These are phyloP conservation scores for Pyrenochaeta sp. DNA, from an alignment of 2,329 filamentous ascomycete species.

Conservation along the genomic window DNA sequence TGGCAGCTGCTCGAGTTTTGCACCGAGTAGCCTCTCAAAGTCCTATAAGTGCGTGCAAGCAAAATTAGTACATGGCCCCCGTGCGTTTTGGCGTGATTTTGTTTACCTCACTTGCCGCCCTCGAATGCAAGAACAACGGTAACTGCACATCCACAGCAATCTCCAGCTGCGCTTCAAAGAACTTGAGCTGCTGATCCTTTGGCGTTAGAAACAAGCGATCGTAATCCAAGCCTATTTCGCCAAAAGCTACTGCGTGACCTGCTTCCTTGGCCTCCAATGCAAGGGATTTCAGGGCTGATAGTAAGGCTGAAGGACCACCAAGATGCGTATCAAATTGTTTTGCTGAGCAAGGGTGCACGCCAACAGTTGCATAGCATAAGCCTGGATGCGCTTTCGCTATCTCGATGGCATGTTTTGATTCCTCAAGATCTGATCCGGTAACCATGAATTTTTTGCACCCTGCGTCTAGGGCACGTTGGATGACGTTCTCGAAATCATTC, in stretches of 20 bases:
- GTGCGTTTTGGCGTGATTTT: not conserved
- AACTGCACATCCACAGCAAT: slow-evolving; percentile 79
- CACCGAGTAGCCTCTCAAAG: slow-evolving; percentile 69
- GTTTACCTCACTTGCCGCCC: slow-evolving; percentile 72
- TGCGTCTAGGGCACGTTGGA: slow-evolving; percentile 78
- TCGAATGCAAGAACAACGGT: slow-evolving; percentile 90
- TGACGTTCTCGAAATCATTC: slow-evolving; percentile 76
- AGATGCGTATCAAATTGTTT: slow-evolving; percentile 75
- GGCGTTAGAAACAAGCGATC: slow-evolving; percentile 86
- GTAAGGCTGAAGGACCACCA: slow-evolving; percentile 63
- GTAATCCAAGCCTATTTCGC: slow-evolving; percentile 96
- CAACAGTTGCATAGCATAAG: slow-evolving; percentile 86
- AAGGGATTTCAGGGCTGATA: slow-evolving; percentile 70
- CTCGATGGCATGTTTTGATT: slow-evolving; percentile 77
- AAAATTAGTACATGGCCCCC: not conserved
- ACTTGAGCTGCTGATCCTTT: slow-evolving; percentile 80
- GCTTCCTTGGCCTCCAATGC: slow-evolving; percentile 66
- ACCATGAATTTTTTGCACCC: slow-evolving; percentile 92
- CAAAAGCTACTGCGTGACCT: slow-evolving; percentile 79
- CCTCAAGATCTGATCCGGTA: slow-evolving; percentile 85
- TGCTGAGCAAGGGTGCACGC: slow-evolving; percentile 91
- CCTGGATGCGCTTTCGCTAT: slow-evolving; percentile 79
- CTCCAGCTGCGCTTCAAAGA: slow-evolving; percentile 83
- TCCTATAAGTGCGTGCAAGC: slow-evolving; percentile 6
- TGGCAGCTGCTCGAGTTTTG: slow-evolving; percentile 70